These are phyloP conservation scores for Aspergillus leporis DNA, from an alignment of 495 filamentous ascomycete species.

Conservation along the genomic window DNA sequence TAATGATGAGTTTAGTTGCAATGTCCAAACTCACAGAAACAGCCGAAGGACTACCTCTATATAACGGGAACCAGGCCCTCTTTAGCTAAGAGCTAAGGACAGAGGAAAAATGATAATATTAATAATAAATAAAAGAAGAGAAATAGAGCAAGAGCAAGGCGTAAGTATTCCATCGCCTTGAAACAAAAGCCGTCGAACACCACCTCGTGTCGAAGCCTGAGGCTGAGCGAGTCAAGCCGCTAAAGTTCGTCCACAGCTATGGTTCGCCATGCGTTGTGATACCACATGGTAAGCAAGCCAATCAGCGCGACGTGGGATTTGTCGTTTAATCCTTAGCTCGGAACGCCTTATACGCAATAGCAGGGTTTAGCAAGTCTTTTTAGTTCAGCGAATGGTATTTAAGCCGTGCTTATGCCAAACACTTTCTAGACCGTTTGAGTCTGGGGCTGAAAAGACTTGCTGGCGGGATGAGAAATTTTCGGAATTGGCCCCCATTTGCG, in stretches of 20 bases:
- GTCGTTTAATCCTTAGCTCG: neutral
- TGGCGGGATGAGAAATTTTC: neutral
- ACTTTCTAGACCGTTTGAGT: neutral
- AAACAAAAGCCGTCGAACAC: neutral
- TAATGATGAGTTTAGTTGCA: neutral
- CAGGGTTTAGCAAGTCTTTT: neutral
- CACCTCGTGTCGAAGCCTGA: slow-evolving; percentile 3
- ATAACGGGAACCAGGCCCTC: neutral
- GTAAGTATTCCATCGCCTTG: neutral
- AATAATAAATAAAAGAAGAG: neutral
- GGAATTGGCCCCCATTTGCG: neutral
- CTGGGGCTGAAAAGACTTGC: neutral
- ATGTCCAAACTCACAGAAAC: neutral
- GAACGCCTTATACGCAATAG: neutral
- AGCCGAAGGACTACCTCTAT: neutral
- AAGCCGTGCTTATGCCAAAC: neutral
- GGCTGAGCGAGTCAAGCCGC: slow-evolving; percentile 8
- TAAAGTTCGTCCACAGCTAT: neutral
- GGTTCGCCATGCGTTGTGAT: neutral
- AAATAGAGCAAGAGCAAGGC: too few relatives aligned
- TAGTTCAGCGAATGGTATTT: neutral
- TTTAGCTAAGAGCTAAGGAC: neutral
- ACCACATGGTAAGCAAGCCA: neutral
- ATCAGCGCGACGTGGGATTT: neutral
- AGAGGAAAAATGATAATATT: neutral